Base-by-base conservation (phyloP, 2,329 filamentous ascomycete genomes). In the Neofusicoccum kwambonambiense region DNA sequence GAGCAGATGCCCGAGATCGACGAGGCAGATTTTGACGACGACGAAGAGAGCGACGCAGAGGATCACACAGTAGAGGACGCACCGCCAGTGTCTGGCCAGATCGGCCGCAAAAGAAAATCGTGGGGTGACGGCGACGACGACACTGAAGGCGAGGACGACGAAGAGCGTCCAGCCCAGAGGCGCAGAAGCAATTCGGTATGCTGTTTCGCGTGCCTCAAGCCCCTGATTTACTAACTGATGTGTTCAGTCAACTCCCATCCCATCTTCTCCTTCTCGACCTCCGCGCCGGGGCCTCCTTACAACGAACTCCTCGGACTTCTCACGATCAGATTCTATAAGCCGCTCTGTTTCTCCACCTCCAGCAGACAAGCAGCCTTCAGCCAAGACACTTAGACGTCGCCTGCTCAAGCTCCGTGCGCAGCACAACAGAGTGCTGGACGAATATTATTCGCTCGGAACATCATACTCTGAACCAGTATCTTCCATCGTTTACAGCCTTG, bases 401-500 rank as follows among this genome's bases (percentile, higher is more conserved):
- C 83, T 98, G 3, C 77, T 96, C 42, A 88, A 87, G 65, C 82
- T 97, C 70, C 89, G 91, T 63, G 83, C 87, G 67, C 90, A 93
- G 71, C 89, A 97, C 69, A 91, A 97, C 76, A 77, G 80, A 0
- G 83, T 93, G 0, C 81, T 98, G 42, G 87, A 90, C 57, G 85
- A 87, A 68, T 98, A 99, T 78, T 97, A 98, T 79, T 86, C 88
- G 34, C 85, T 92, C 35, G 95, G 95, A 45, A 89, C 91, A 2
- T 96, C 93, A 1, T 97, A 96, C 74, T 94, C 94, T 0, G 95
- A 99, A 75, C 95, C 95, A 0, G 91, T 98, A 64, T 95, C 93
- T 0, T 96, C 93, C 0, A 89, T 98, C 80, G 87, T 97, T 73
- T 99, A 98, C 77, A 96, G 93, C 0, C 83, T 99, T 13, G 95